Base-by-base conservation (phyloP, 1,139 yeast genomes). In the Kurtzmaniella quercitrusa region DNA sequence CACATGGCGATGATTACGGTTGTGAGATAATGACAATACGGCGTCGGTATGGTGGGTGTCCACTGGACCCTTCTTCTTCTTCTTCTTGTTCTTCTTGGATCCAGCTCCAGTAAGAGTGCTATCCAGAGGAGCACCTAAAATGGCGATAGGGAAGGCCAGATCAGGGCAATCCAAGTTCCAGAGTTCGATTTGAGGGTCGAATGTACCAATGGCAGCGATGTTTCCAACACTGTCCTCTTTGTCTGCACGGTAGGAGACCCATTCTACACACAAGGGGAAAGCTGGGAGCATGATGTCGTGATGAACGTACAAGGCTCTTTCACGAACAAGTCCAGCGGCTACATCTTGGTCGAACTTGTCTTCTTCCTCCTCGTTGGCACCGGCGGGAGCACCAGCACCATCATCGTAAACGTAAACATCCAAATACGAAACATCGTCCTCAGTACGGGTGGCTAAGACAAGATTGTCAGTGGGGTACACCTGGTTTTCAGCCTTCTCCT, bases 211-310 rank as follows among this genome's bases (percentile, higher is more conserved):
- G 12, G 98, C 98, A 2, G 95, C 98, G 64, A 87, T 89, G 62
- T 90, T 93, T 9, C 95, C 97, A 36, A 82, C 69, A 49, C 78
- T 75, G 31, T 60, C 62, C 10, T 60, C 59, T 37, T 62, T 54
- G 34, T 50, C 59, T 6, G 63, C 58, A 52, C 75, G 77, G 62
- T 77, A 86, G 63, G 89, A 86, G 49, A 93, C 66, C 97, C 98
- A 91, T 65, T 94, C 98, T 31, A 93, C 93, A 62, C 97, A 88
- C 48, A 93, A 74, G 38, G 99, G 99, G 75, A 93, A 93, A 2
- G 97, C 87, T 2, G 99, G 98, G 48, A 93, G 76, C 96, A 93
- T 88, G 52, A 93, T 70, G 63, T 94, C 98, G 66, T 93, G 99
- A 60, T 93, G 99, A 42, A 93, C 95, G 57, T 93, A 93, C 52